Evolutionary conservation across 2,329 filamentous ascomycete genomes (phyloP).

Genomic region (Colletotrichum sp.): DNA sequence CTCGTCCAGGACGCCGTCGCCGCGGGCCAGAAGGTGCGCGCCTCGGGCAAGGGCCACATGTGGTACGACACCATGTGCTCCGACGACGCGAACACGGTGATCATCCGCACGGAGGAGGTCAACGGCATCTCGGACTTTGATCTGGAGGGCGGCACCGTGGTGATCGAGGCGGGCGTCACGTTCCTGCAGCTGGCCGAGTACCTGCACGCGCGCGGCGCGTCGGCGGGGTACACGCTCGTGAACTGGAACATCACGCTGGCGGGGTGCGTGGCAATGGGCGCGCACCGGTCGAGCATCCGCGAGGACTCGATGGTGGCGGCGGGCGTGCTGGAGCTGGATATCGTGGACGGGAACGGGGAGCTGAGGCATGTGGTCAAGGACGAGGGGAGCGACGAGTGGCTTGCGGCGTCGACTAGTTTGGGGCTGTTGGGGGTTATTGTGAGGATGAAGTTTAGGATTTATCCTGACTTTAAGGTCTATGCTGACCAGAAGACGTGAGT

Average conservation of each 20-base stretch:
- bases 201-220: slow-evolving; percentile 49
- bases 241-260: slow-evolving; percentile 61
- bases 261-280: slow-evolving; percentile 57
- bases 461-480: slow-evolving; percentile 56
- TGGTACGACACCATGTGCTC: slow-evolving; percentile 61
- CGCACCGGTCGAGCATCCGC: slow-evolving; percentile 51
- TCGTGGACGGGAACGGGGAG: slow-evolving; percentile 51
- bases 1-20: slow-evolving; percentile 45
- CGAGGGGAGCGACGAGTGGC: slow-evolving; percentile 51
- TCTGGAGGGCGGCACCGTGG: slow-evolving; percentile 47
- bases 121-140: slow-evolving; percentile 49
- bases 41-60: slow-evolving; percentile 55
- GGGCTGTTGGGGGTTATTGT: slow-evolving; percentile 53
- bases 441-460: slow-evolving; percentile 53
- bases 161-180: slow-evolving; percentile 56
- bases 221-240: slow-evolving; percentile 54
- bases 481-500: slow-evolving; percentile 54
- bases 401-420: slow-evolving; percentile 55
- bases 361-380: slow-evolving; percentile 46
- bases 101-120: slow-evolving; percentile 50
- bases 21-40: slow-evolving; percentile 45
- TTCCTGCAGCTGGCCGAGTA: slow-evolving; percentile 57
- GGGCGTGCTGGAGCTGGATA: slow-evolving; percentile 52
- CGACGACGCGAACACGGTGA: slow-evolving; percentile 49
- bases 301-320: slow-evolving; percentile 56